Percentiles rank a stretch among this genome's conserved stretches.
Evolutionary conservation across 768 basidiomycete species (phyloP).

Genomic region (Russula foetens): DNA sequence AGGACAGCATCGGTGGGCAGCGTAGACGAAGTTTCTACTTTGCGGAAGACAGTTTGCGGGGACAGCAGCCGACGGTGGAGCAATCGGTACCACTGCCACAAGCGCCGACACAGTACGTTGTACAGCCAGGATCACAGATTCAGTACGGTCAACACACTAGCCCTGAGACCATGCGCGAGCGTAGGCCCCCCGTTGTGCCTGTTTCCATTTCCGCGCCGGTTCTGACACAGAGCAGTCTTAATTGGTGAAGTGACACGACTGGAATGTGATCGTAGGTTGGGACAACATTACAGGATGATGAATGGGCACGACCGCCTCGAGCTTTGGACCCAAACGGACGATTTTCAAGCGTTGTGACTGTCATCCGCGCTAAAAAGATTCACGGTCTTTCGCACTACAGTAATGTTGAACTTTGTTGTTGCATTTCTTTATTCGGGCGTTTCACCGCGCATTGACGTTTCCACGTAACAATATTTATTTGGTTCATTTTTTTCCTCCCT

Average conservation of each 20-base stretch:
- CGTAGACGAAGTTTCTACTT: constrained; percentile 77
- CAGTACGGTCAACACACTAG: constrained; percentile 30
- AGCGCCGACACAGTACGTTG: constrained; percentile 37
- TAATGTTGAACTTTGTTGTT: neutral
- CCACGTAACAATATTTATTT: neutral
- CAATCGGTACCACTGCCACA: neutral
- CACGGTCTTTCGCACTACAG: neutral
- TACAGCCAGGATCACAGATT: constrained; percentile 25
- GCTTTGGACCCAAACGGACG: neutral
- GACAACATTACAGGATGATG: neutral
- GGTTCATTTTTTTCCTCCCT: neutral
- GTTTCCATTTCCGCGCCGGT: constrained; percentile 67
- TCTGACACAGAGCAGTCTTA: constrained; percentile 75
- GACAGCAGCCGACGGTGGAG: neutral
- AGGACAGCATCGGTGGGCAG: constrained; percentile 64
- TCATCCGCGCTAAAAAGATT: neutral
- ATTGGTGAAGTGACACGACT: constrained; percentile 50
- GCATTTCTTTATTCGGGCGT: neutral
- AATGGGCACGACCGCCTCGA: neutral
- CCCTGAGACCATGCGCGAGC: constrained; percentile 41
- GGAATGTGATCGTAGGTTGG: neutral
- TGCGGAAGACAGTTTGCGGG: constrained; percentile 72
- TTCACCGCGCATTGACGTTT: neutral
- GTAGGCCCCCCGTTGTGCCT: constrained; percentile 46
- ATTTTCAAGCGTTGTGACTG: neutral